Evolutionary conservation across 441 rosid genomes (phyloP).

Genomic region (Arabidopsis lyrata): DNA sequence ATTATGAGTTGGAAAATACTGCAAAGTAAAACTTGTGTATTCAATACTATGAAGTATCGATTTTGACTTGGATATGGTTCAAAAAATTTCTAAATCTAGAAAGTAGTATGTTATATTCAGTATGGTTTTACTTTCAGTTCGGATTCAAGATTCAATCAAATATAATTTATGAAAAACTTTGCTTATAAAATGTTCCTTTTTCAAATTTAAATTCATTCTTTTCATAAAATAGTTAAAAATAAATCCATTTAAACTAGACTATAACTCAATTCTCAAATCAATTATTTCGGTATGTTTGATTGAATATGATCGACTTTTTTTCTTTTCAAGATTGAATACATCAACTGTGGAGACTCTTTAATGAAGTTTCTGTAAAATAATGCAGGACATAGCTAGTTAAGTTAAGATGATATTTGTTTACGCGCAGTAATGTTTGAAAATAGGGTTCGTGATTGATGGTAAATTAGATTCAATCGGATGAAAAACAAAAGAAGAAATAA

Average conservation of each 20-base stretch:
- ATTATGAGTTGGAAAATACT: conserved; percentile 23
- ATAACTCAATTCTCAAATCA: too few species aligned
- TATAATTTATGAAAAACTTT: not conserved
- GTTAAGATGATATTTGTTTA: conserved; percentile 1
- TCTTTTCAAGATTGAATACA: not conserved
- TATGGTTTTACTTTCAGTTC: too few species aligned
- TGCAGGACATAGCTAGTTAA: not conserved
- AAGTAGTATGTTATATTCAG: too few species aligned
- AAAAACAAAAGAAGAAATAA: conserved; percentile 11
- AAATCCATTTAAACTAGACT: too few species aligned
- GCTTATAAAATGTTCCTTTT: too few species aligned
- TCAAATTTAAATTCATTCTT: not conserved
- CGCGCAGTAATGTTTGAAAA: conserved; percentile 39
- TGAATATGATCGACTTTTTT: not conserved
- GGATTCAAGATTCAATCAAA: not conserved
- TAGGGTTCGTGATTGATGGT: conserved; percentile 41
- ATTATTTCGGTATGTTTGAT: not conserved
- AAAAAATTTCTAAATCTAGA: not conserved
- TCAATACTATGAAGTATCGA: not conserved
- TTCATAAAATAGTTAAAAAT: too few species aligned
- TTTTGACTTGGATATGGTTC: not conserved
- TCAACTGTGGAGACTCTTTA: not conserved
- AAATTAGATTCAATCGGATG: conserved; percentile 37
- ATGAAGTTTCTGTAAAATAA: not conserved
- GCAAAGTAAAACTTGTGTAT: not conserved